Evolutionary conservation across 75 land plant genomes (phyloP), one percentile per base, ranked within the genome.

Genomic region (Pinus albicaulis): DNA sequence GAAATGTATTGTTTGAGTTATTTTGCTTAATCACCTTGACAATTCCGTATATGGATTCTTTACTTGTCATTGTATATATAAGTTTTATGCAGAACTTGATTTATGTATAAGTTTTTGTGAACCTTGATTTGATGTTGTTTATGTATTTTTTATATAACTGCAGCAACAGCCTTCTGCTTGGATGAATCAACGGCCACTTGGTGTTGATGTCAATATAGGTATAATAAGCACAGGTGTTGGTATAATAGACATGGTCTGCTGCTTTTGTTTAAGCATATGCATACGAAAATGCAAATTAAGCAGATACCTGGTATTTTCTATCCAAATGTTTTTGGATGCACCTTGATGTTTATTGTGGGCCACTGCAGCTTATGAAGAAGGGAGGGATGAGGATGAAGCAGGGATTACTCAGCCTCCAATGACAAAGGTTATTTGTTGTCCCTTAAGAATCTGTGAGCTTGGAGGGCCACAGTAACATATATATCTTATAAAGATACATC

Each of bases 161-260:
- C 36, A 64, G 68, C 68, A 79, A 76, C 89, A 90, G 75, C 96
- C 96, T 64, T 85, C 98, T 71, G 83, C 93, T 78, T 95, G 98
- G 94, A 83, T 91, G 84, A 83, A 78, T 74, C 91, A 84, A 56
- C 84, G 91, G 73, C 90, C 90, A 57, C 84, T 89, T 14, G 86
- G 85, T 52, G 90, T 90, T 52, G 96, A 95, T 82, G 91, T 95
- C 61, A 95, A 95, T 83, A 86, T 93, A 59, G 96, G 98, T 93
- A 44, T 53, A 11, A 23, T 24, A 3, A 72, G 84, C 86, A 89
- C 92, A 48, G 12, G 53, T 48, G 53, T 48, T 48, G 71, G 22
- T 20, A 22, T 34, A 68, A 2, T 41, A 41, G 44, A 41, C 11
- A 41, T 19, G 10, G 20, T 38, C 10, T n/a, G 20, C 61, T 17